Evolutionary conservation across 345 rosid genomes (phyloP).

Genomic region (Pelargonium nanum): DNA sequence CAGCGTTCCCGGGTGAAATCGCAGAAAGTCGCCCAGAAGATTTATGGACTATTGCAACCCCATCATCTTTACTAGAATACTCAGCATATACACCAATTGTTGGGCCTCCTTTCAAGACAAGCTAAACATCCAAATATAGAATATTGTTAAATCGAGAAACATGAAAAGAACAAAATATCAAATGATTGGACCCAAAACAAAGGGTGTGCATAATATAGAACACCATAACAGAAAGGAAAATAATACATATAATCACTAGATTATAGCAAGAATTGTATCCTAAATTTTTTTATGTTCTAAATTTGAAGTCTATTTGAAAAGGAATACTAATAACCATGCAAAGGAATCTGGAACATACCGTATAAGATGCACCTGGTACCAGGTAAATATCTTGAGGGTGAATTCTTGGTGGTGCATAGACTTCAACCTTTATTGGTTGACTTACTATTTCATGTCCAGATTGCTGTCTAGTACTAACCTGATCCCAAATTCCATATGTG

Average conservation of each 20-base stretch:
- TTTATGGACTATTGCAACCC: slow-evolving; percentile 46
- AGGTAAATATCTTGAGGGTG: slow-evolving; percentile 65
- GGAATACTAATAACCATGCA: not conserved
- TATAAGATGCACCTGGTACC: slow-evolving; percentile 79
- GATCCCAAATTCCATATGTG: slow-evolving; percentile 20
- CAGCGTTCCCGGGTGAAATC: slow-evolving; percentile 79
- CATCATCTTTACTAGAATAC: slow-evolving; percentile 46
- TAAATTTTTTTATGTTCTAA: slow-evolving; percentile 4
- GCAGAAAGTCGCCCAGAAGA: slow-evolving; percentile 58
- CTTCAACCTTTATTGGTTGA: slow-evolving; percentile 73
- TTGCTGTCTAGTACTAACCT: slow-evolving; percentile 73
- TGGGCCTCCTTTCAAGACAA: slow-evolving; percentile 78
- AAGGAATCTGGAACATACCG: slow-evolving; percentile 34
- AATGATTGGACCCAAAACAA: not conserved
- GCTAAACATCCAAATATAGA: slow-evolving; percentile 27
- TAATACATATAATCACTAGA: not conserved
- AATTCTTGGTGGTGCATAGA: slow-evolving; percentile 65
- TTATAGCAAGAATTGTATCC: not conserved
- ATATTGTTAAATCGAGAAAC: slow-evolving; percentile 7
- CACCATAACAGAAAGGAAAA: not conserved
- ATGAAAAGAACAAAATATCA: slow-evolving; percentile 2
- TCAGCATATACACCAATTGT: slow-evolving; percentile 56
- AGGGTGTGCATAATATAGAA: not conserved
- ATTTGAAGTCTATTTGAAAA: not conserved
- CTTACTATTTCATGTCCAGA: slow-evolving; percentile 69